Percentiles rank a stretch among this genome's conserved stretches.
phyloP scores from a whole-genome alignment of 2,329 filamentous ascomycete genomes.

The Claviceps sp. region DNA sequence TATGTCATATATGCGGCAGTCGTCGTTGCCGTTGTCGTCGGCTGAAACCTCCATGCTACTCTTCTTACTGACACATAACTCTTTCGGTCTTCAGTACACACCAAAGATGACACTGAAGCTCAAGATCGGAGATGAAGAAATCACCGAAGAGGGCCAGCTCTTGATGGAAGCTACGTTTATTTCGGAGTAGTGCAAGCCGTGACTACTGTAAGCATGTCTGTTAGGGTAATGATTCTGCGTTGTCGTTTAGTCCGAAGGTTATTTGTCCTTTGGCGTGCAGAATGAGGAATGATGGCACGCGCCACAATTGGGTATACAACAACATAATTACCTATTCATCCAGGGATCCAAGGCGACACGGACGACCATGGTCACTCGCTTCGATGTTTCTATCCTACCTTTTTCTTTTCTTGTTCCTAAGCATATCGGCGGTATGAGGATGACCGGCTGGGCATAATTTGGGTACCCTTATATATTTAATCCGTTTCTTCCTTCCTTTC shows the following conservation, averaged over 20 bases:
- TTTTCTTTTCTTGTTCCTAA: constrained; percentile 4
- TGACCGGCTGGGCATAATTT: constrained; percentile 2
- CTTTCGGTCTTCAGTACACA: constrained; percentile 45
- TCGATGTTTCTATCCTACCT: constrained; percentile 4
- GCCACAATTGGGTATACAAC: constrained; percentile 9
- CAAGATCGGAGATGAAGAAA: constrained; percentile 69
- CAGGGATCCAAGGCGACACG: constrained; percentile 12
- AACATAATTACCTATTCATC: constrained; percentile 5
- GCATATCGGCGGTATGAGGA: constrained; percentile 3
- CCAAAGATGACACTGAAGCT: constrained; percentile 64
- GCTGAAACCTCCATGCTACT: neutral
- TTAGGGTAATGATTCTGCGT: neutral
- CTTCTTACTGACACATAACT: neutral
- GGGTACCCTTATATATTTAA: neutral
- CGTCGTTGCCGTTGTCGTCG: neutral
- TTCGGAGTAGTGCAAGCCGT: constrained; percentile 34
- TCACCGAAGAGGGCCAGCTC: constrained; percentile 61
- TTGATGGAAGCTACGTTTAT: constrained; percentile 97
- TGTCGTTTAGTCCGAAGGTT: neutral
- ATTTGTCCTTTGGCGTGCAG: neutral
- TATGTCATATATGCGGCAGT: constrained; percentile 25
- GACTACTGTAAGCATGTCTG: neutral
- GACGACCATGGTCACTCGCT: constrained; percentile 14
- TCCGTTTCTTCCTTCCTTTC: neutral
- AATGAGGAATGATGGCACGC: constrained; percentile 5